phyloP scores from a whole-genome alignment of 371 early-diverging fungal genomes.

The Rhizopus arrhizus region DNA sequence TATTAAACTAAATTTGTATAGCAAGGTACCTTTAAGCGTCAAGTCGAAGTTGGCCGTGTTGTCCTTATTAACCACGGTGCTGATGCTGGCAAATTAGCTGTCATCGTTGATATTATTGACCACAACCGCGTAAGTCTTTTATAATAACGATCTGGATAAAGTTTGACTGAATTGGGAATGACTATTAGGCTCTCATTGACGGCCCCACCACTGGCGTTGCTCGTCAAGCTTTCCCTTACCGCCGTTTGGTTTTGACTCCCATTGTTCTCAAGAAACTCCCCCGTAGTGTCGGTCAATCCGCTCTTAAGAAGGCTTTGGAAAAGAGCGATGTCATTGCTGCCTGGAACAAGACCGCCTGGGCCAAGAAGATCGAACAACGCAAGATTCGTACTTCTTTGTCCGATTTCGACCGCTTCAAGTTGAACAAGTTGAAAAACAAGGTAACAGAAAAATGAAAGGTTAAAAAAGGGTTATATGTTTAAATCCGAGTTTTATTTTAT shows the following conservation, averaged over 20 bases:
- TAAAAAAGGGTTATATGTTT: neutral
- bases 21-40: constrained; percentile 79
- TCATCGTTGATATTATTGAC: constrained; percentile 98
- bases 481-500: constrained; percentile 9
- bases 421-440: constrained; percentile 83
- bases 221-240: constrained; percentile 87
- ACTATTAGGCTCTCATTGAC: constrained; percentile 85
- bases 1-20: constrained; percentile 18
- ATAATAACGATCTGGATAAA: neutral
- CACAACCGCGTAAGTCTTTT: constrained; percentile 81
- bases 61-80: constrained; percentile 93
- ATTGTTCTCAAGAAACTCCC: constrained; percentile 86
- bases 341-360: constrained; percentile 92
- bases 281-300: constrained; percentile 77
- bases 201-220: constrained; percentile 95
- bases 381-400: constrained; percentile 76
- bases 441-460: constrained; percentile 36
- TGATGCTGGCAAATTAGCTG: constrained; percentile 94
- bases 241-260: constrained; percentile 88
- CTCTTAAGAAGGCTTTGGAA: constrained; percentile 84
- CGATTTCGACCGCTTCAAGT: constrained; percentile 98
- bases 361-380: constrained; percentile 89
- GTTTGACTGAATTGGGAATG: constrained; percentile 1
- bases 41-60: constrained; percentile 98
- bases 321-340: constrained; percentile 76